Evolutionary conservation across 108 stramenopile genomes (phyloP), one percentile per base, ranked within the genome.

Genomic region (Seminavis robusta): DNA sequence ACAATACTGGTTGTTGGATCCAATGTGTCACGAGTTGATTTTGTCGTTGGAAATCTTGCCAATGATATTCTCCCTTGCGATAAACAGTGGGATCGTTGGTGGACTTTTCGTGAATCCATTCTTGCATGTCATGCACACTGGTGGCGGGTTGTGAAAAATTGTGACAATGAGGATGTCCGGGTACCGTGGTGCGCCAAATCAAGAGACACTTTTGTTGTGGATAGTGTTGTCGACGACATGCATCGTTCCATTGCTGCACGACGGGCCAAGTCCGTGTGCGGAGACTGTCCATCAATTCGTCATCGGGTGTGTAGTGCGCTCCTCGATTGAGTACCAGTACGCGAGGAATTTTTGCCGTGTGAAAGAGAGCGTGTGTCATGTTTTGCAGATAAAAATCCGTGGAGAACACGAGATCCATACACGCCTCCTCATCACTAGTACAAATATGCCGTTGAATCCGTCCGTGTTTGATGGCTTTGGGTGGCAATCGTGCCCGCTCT

Each of bases 241-340:
- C 50, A 10, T 50, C 32, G 56, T 79, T 42, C 71, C 72, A 66
- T 19, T 26, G 37, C 40, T 65, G n/a, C 25, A 74, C 20, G 15
- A 61, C 59, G n/a, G n/a, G n/a, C n/a, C 24, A 17, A 34, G 62
- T 55, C 23, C 30, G 54, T 13, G 33, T 33, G 27, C 47, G 42
- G 8, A 76, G 30, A 1, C 47, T 64, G 10, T 40, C 19, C 43
- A 66, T 24, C 17, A 70, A 51, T 32, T 45, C 40, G 9, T 60
- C 45, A 52, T 77, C 71, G 10, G 39, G 40, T 26, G 59, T 39
- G 23, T 73, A 77, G 40, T 77, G 76, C 3, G 76, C 76, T 21
- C 76, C 76, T 7, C 76, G 69, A 56, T 77, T 77, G 20, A 77
- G 36, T n/a, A 77, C 67, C 15, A 77, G 26, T 13, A 77, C 71